Percentiles rank a stretch among this genome's conserved stretches.
phyloP scores from a whole-genome alignment of 768 basidiomycete genomes.

The Leccinum truebloodii region DNA sequence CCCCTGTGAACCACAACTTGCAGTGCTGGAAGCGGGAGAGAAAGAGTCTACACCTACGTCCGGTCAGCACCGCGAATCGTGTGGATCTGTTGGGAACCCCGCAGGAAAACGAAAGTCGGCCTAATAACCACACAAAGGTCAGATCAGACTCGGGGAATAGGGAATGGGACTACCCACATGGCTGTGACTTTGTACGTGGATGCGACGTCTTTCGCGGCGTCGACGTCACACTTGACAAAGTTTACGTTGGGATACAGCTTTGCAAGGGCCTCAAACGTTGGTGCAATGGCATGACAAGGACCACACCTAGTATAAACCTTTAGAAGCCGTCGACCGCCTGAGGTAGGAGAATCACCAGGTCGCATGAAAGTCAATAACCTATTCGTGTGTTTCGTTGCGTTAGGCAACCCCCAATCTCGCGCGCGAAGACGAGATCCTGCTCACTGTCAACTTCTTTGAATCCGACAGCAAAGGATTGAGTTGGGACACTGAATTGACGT shows the following conservation, averaged over 20 bases:
- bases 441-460: constrained; percentile 66
- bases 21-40: constrained; percentile 4
- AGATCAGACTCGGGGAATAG: not conserved
- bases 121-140: constrained; percentile 35
- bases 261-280: constrained; percentile 67
- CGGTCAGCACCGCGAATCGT: constrained; percentile 72
- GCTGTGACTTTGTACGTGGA: constrained; percentile 61
- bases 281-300: constrained; percentile 83
- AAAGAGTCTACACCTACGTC: constrained; percentile 42
- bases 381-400: constrained; percentile 34
- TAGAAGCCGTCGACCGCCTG: constrained; percentile 9
- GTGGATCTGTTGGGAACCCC: constrained; percentile 65
- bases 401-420: constrained; percentile 2
- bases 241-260: constrained; percentile 70
- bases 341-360: constrained; percentile 54
- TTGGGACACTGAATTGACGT: constrained; percentile 62
- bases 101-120: constrained; percentile 84
- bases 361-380: constrained; percentile 90
- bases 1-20: constrained; percentile 40
- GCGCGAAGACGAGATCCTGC: constrained; percentile 8
- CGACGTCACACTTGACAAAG: constrained; percentile 85
- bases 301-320: constrained; percentile 61
- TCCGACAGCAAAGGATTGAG: constrained; percentile 59
- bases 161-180: constrained; percentile 51
- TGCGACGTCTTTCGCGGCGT: constrained; percentile 70